phyloP scores from a whole-genome alignment of 2,329 filamentous ascomycete species.

The Phialocephala sp. region DNA sequence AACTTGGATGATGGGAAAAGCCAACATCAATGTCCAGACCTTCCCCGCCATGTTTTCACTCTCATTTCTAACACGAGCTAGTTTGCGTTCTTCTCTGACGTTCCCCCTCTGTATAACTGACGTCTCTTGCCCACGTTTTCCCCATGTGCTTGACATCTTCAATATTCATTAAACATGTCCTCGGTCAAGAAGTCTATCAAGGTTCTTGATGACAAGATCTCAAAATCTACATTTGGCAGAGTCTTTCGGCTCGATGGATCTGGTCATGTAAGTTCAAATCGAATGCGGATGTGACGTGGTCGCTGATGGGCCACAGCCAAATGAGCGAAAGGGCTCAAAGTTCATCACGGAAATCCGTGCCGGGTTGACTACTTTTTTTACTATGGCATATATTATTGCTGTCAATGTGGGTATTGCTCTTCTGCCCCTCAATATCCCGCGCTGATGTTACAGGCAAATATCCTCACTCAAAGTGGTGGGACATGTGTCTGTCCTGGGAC shows the following conservation, averaged over 20 bases:
- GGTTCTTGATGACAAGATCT: conserved; percentile 26
- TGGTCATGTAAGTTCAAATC: conserved; percentile 58
- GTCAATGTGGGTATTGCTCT: conserved; percentile 26
- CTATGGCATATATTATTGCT: conserved; percentile 51
- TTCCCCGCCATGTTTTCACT: conserved; percentile 5
- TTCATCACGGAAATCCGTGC: conserved; percentile 81
- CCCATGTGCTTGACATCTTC: conserved; percentile 24
- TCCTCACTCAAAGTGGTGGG: conserved; percentile 77
- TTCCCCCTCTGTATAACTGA: conserved; percentile 21
- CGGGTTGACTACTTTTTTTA: conserved; percentile 70
- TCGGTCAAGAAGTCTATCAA: conserved; percentile 19
- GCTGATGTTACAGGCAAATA: conserved; percentile 62
- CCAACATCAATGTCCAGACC: background rate
- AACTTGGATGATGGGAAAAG: background rate
- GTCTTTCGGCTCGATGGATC: conserved; percentile 72
- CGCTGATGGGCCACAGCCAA: conserved; percentile 53
- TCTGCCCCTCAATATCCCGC: conserved; percentile 33
- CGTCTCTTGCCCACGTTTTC: conserved; percentile 26
- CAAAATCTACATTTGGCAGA: conserved; percentile 52
- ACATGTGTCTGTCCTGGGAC: conserved; percentile 66
- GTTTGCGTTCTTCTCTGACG: conserved; percentile 4
- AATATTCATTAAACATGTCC: conserved; percentile 25
- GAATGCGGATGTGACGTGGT: background rate
- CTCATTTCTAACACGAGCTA: background rate
- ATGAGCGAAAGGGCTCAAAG: conserved; percentile 69